These are phyloP conservation scores for Wickerhamomyces bisporus DNA, from an alignment of 805 yeast genomes.

Conservation along the genomic window DNA sequence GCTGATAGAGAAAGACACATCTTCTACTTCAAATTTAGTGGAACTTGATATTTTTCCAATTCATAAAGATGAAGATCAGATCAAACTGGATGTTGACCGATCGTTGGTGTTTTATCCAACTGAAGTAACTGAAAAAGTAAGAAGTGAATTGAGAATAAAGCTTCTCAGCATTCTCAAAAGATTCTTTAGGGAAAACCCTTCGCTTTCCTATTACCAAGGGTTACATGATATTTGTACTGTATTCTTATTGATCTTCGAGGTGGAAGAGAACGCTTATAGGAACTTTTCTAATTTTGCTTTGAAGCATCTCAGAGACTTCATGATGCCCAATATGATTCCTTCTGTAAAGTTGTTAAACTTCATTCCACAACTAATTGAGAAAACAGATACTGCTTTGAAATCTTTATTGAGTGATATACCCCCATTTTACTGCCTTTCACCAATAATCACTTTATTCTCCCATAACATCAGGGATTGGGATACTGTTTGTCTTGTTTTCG, in stretches of 20 bases:
- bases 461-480: constrained; percentile 56
- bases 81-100: constrained; percentile 69
- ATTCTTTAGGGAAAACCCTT: constrained; percentile 56
- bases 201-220: constrained; percentile 82
- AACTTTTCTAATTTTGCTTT: constrained; percentile 50
- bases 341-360: constrained; percentile 61
- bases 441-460: constrained; percentile 70
- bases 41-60: background rate
- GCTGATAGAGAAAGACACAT: background rate
- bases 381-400: constrained; percentile 39
- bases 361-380: constrained; percentile 55
- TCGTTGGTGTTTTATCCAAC: constrained; percentile 47
- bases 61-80: constrained; percentile 77
- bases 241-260: constrained; percentile 47
- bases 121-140: constrained; percentile 16
- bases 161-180: constrained; percentile 39
- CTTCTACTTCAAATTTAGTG: background rate
- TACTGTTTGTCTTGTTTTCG: constrained; percentile 61
- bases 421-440: constrained; percentile 69
- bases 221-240: constrained; percentile 82
- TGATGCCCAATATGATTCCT: constrained; percentile 65
- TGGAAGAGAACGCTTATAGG: constrained; percentile 26
- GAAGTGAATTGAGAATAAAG: constrained; percentile 15
- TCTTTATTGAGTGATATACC: constrained; percentile 35
- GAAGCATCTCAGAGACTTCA: constrained; percentile 72